Percentiles rank a stretch among this genome's conserved stretches.
Conservation (phyloP, 345 rosid species). For the Euphorbia pulcherrima region DNA sequence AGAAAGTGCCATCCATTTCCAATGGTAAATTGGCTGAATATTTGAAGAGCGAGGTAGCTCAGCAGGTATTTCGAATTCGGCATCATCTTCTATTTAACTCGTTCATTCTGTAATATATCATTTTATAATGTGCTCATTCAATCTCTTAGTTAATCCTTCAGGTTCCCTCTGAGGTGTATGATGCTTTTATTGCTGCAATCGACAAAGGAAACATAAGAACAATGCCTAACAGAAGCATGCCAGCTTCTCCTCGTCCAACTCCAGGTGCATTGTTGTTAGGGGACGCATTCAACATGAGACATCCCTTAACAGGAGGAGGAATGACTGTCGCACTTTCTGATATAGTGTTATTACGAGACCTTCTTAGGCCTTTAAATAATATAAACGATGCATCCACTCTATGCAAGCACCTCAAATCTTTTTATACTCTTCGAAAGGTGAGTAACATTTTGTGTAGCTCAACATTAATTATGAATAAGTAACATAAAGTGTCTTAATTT, state of each 20-base stretch:
- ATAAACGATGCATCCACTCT: conserved; percentile 39
- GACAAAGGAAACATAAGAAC: conserved; percentile 48
- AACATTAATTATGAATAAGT: background rate
- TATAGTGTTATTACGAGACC: conserved; percentile 43
- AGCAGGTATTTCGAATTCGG: conserved; percentile 32
- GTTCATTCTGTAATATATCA: no score
- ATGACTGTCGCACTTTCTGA: conserved; percentile 62
- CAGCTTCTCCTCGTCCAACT: conserved; percentile 48
- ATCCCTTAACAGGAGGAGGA: conserved; percentile 62
- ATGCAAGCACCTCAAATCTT: conserved; percentile 47
- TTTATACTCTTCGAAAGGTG: conserved; percentile 52
- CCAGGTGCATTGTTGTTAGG: conserved; percentile 54
- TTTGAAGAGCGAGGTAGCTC: conserved; percentile 48
- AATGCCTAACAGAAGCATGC: conserved; percentile 61
- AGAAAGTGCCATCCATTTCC: conserved; percentile 55
- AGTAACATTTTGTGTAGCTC: background rate
- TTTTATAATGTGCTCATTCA: no score
- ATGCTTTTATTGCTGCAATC: conserved; percentile 41
- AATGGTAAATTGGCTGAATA: conserved; percentile 66
- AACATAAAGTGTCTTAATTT: background rate
- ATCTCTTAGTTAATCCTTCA: conserved; percentile 3
- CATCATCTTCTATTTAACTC: no score
- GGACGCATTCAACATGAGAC: conserved; percentile 59
- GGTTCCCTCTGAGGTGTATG: conserved; percentile 39
- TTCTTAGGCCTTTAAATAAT: conserved; percentile 42